These are phyloP conservation scores for Wilhelminamyces savonicus DNA, from an alignment of 805 yeast genomes.

Conservation along the genomic window DNA sequence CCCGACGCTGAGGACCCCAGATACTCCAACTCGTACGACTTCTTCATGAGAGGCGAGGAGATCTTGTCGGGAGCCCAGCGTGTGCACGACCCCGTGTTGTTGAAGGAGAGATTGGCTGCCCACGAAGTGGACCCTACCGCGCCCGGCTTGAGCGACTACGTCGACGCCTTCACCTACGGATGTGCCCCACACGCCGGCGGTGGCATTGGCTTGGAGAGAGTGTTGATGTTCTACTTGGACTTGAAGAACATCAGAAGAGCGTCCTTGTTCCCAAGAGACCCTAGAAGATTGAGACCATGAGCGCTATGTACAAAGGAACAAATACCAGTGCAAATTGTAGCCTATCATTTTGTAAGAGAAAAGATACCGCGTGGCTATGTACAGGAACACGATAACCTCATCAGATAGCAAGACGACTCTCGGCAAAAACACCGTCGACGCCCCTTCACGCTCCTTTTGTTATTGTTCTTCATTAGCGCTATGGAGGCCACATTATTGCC, in stretches of 20 bases:
- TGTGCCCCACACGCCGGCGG: conserved; percentile 99
- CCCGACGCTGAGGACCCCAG: conserved; percentile 90
- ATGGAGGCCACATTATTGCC: too few species aligned
- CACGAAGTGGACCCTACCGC: conserved; percentile 77
- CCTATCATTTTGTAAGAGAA: too few species aligned
- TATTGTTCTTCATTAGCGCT: too few species aligned
- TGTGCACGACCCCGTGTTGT: conserved; percentile 85
- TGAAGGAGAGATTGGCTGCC: conserved; percentile 72
- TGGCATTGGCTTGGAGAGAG: conserved; percentile 98
- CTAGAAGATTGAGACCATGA: conserved; percentile 84
- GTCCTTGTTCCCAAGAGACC: conserved; percentile 99
- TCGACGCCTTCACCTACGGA: conserved; percentile 88
- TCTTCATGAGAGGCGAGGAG: conserved; percentile 99
- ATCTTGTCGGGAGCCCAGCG: conserved; percentile 99
- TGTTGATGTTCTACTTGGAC: conserved; percentile 95
- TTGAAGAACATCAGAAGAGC: conserved; percentile 97
- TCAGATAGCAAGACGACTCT: too few species aligned
- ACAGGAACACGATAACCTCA: too few species aligned
- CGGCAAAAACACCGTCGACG: too few species aligned
- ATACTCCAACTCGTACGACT: conserved; percentile 96
- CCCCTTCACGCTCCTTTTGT: too few species aligned
- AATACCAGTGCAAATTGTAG: too few species aligned
- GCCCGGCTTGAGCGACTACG: conserved; percentile 85
- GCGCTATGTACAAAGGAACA: too few species aligned
- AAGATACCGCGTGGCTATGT: too few species aligned